Evolutionary conservation across 768 basidiomycete species (phyloP).

Genomic region (Dentipellis sp.): DNA sequence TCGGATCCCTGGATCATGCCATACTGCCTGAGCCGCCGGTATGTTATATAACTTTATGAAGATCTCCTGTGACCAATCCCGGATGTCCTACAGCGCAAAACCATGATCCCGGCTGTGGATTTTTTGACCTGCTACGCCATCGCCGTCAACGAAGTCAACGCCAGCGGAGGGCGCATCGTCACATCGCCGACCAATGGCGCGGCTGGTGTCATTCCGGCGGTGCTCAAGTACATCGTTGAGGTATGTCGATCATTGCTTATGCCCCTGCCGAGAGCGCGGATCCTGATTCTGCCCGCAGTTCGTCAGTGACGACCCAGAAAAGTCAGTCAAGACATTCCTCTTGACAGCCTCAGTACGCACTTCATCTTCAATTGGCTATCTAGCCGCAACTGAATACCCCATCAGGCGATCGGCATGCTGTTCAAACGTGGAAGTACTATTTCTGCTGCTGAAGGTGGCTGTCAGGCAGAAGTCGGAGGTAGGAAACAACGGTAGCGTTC

Average conservation of each 20-base stretch:
- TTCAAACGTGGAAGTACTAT: constrained; percentile 98
- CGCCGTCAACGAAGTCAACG: constrained; percentile 93
- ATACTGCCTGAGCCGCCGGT: constrained; percentile 79
- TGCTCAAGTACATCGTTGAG: constrained; percentile 84
- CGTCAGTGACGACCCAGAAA: constrained; percentile 84
- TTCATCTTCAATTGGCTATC: not conserved
- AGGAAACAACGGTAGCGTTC: constrained; percentile 7
- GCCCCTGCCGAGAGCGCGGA: not conserved
- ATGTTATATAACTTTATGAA: constrained; percentile 20
- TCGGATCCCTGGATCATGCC: constrained; percentile 74
- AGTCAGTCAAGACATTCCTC: constrained; percentile 81
- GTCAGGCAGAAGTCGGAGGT: constrained; percentile 94
- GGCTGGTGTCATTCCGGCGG: constrained; percentile 87
- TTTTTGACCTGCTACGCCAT: constrained; percentile 92
- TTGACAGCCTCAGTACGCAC: constrained; percentile 75
- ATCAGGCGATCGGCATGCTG: constrained; percentile 83
- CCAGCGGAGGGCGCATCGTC: constrained; percentile 86
- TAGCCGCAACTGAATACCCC: constrained; percentile 5
- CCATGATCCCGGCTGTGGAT: constrained; percentile 88
- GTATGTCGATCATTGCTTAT: constrained; percentile 24
- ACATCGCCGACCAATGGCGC: constrained; percentile 94
- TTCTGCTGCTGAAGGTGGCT: constrained; percentile 91
- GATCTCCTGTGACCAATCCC: not conserved
- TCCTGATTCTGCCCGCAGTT: constrained; percentile 38
- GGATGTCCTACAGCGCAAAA: constrained; percentile 47